Conservation (phyloP, 176 grass and related monocot genomes). For the Triticum dicoccoides region DNA sequence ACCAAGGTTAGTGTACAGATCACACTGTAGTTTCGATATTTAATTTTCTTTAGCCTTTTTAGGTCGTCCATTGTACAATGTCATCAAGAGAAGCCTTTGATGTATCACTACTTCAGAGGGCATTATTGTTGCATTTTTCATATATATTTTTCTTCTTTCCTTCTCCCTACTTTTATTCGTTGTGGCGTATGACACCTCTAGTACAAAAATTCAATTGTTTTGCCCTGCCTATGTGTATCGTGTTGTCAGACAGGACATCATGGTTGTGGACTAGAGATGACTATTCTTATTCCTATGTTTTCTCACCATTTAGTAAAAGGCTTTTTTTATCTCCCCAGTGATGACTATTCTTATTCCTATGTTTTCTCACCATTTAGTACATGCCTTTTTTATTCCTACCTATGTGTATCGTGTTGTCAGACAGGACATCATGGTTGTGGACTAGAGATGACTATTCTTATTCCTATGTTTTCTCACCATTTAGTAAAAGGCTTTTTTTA, state of each 20-base stretch:
- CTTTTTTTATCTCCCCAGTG: no score
- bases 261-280: background rate
- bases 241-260: background rate
- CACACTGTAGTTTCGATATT: background rate
- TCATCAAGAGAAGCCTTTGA: constrained; percentile 7
- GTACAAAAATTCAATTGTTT: constrained; percentile 18
- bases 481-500: background rate
- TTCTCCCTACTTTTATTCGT: background rate
- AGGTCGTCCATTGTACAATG: constrained; percentile 7
- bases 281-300: background rate
- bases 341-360: no score
- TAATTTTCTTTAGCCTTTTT: background rate
- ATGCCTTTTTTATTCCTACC: no score
- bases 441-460: background rate
- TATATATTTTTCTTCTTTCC: background rate
- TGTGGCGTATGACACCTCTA: background rate
- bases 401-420: background rate
- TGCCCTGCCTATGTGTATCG: background rate
- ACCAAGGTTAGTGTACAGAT: constrained; percentile 46
- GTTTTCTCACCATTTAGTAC: no score
- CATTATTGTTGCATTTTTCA: background rate
- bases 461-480: background rate
- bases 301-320: background rate
- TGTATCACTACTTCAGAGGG: constrained; percentile 10
- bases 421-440: background rate